Conservation (phyloP, 2,329 filamentous ascomycete genomes). For the Fusarium sp. region DNA sequence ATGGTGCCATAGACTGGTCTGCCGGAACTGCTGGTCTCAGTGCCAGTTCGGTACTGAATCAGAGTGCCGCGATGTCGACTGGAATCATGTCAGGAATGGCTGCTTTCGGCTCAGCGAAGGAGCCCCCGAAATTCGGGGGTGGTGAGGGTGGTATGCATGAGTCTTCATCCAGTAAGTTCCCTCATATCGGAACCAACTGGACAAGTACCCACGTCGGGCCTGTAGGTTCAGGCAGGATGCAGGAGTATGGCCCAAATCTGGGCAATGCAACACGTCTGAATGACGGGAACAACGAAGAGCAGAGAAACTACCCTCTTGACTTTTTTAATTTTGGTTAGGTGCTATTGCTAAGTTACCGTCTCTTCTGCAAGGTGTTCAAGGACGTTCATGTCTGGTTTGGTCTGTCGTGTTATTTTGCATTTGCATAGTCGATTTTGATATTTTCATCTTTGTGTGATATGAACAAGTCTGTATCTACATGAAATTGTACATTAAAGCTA, state of each 20-base stretch:
- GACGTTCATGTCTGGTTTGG: background rate
- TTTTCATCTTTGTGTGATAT: background rate
- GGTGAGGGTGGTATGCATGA: background rate
- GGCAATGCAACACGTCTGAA: conserved; percentile 37
- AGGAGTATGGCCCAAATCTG: conserved; percentile 43
- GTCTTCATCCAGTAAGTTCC: background rate
- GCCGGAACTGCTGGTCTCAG: conserved; percentile 42
- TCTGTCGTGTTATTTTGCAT: background rate
- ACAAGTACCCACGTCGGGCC: conserved; percentile 6
- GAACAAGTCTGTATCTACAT: background rate
- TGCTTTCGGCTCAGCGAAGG: conserved; percentile 20
- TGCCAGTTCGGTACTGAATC: conserved; percentile 41
- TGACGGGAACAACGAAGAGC: conserved; percentile 17
- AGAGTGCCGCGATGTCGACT: conserved; percentile 37
- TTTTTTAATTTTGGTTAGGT: conserved; percentile 48
- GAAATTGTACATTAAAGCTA: background rate
- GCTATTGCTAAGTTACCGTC: background rate
- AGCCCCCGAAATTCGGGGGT: background rate
- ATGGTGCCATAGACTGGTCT: conserved; percentile 41
- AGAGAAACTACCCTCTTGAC: conserved; percentile 50
- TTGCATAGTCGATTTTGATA: background rate
- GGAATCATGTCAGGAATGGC: conserved; percentile 37
- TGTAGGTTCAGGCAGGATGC: conserved; percentile 45
- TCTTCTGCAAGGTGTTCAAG: conserved; percentile 15
- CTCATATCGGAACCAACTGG: conserved; percentile 22